Evolutionary conservation across 2,329 filamentous ascomycete genomes (phyloP).

Genomic region (Apiospora pterosperma): DNA sequence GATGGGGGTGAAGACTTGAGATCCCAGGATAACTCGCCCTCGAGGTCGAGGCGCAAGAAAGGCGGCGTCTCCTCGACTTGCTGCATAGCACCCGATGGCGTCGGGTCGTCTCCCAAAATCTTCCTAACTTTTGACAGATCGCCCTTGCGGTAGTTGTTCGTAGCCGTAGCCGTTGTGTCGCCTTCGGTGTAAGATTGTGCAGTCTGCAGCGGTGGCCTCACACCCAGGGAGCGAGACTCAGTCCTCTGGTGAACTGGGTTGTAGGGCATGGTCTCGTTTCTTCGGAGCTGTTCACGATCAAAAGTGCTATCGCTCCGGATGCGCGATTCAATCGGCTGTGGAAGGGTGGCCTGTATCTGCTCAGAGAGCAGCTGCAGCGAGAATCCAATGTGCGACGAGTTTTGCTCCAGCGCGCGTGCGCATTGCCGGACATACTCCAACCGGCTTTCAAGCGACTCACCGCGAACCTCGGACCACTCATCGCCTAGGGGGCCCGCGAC

Average conservation of each 20-base stretch:
- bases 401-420: slow-evolving; percentile 77
- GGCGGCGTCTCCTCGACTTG: slow-evolving; percentile 75
- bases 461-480: slow-evolving; percentile 92
- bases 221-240: slow-evolving; percentile 45
- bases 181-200: slow-evolving; percentile 66
- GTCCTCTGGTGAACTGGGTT: slow-evolving; percentile 52
- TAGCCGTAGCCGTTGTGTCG: slow-evolving; percentile 32
- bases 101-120: slow-evolving; percentile 63
- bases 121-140: slow-evolving; percentile 63
- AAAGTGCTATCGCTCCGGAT: slow-evolving; percentile 32
- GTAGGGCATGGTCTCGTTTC: slow-evolving; percentile 57
- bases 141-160: slow-evolving; percentile 54
- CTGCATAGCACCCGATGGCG: slow-evolving; percentile 40
- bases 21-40: slow-evolving; percentile 88
- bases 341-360: slow-evolving; percentile 56
- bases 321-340: slow-evolving; percentile 35
- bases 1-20: slow-evolving; percentile 70
- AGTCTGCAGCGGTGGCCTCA: slow-evolving; percentile 45
- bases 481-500: slow-evolving; percentile 90
- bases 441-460: slow-evolving; percentile 83
- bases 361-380: slow-evolving; percentile 85
- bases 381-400: slow-evolving; percentile 82
- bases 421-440: slow-evolving; percentile 76
- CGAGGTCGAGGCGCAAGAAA: slow-evolving; percentile 82
- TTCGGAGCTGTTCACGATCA: slow-evolving; percentile 47